Base-by-base conservation (phyloP, 345 rosid genomes). In the Ceriops zippeliana region DNA sequence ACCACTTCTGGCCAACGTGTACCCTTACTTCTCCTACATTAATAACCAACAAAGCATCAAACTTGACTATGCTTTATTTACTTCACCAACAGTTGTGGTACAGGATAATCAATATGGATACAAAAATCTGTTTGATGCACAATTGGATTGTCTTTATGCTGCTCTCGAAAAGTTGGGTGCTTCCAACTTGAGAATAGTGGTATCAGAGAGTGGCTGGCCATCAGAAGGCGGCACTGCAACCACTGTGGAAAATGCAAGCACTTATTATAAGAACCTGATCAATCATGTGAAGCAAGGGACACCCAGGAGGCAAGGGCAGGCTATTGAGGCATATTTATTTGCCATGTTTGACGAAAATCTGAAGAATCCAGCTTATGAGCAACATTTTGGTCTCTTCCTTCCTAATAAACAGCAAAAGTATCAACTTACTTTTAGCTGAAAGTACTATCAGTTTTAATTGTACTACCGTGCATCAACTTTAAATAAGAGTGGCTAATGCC, bases 121-220 rank as follows among this genome's bases (percentile, higher is more conserved):
- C 35, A 58, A 62, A 7, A 78, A 78, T 20, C 63, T 74, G 24
- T 78, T 78, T 52, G 78, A 78, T 62, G 78, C 82, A 9, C 9
- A 63, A 2, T 1, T 78, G 52, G 82, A 78, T 49, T 1, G 69
- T 20, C 10, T 38, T 59, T 51, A 60, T 38, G 26, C 84, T 65
- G 30, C 74, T 56, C 65, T 78, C 11, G 81, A 73, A 28, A 70
- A 58, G 27, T 24, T 63, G 2, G 75, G 69, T 4, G 73, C 52
- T 6, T 24, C 58, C 4, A 28, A 22, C 4, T 8, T 78, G 28
- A 56, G 58, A 22, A 26, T 76, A 20, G 73, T 72, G 13, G 73
- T 76, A 9, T 72, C 76, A 3, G 80, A 76, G 63, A 76, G 65
- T 8, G 80, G 80, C 0, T 76, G 80, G 80, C 73, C 80, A 10